Conservation (phyloP, 2,329 filamentous ascomycete genomes). For the Sarocladium strictum region DNA sequence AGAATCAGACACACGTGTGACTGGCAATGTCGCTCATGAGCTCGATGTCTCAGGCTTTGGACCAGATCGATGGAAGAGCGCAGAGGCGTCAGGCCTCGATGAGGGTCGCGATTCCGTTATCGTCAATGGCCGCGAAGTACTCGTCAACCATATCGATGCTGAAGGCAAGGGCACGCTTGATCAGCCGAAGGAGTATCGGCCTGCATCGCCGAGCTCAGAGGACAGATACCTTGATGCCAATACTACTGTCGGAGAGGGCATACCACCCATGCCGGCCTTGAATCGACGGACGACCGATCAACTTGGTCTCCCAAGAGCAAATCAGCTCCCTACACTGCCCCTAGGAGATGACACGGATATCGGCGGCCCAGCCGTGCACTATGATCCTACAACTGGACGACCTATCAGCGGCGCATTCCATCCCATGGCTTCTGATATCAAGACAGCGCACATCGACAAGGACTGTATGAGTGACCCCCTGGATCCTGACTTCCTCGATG, state of each 20-base stretch:
- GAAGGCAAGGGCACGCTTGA: constrained; percentile 58
- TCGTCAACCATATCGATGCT: constrained; percentile 56
- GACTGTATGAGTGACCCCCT: constrained; percentile 95
- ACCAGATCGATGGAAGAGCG: constrained; percentile 65
- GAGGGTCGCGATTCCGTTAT: constrained; percentile 67
- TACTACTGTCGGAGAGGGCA: constrained; percentile 35
- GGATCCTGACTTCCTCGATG: constrained; percentile 73
- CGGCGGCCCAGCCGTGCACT: constrained; percentile 61
- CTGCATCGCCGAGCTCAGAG: constrained; percentile 19
- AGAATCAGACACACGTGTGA: constrained; percentile 34
- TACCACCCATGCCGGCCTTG: constrained; percentile 54
- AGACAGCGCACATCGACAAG: constrained; percentile 67
- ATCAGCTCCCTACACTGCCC: constrained; percentile 66
- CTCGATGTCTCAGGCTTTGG: constrained; percentile 77
- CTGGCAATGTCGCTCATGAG: constrained; percentile 55
- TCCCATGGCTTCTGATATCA: constrained; percentile 61
- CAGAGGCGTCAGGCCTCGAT: constrained; percentile 54
- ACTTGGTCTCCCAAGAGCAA: constrained; percentile 60
- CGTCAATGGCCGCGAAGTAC: constrained; percentile 62
- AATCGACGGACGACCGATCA: constrained; percentile 59
- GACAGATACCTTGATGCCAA: constrained; percentile 28
- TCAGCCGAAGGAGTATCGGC: constrained; percentile 28
- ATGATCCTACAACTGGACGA: constrained; percentile 44
- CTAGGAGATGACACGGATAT: constrained; percentile 74
- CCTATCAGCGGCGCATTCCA: constrained; percentile 39